Evolutionary conservation across 306 rosid genomes (phyloP).

Genomic region (Cajanus cajan): DNA sequence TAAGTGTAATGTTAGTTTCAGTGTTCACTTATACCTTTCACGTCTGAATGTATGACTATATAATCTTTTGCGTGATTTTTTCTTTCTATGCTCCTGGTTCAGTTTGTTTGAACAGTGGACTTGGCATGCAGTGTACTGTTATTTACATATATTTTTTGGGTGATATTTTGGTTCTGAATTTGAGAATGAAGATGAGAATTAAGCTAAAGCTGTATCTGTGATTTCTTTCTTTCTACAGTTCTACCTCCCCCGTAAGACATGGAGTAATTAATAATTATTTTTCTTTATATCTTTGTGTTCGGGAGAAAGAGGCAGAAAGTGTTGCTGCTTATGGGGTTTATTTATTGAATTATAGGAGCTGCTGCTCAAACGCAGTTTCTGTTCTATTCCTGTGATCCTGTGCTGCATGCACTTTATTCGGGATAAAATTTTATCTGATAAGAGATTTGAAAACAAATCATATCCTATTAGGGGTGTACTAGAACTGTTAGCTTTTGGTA

Average conservation of each 20-base stretch:
- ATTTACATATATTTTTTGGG: neutral
- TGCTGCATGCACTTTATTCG: slow-evolving; percentile 18
- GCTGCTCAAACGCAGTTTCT: slow-evolving; percentile 40
- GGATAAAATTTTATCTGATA: neutral
- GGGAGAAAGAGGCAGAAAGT: slow-evolving; percentile 84
- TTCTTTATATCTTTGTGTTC: slow-evolving; percentile 46
- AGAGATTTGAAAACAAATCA: neutral
- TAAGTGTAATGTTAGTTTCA: too few relatives aligned
- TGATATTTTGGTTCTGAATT: neutral
- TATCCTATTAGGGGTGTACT: neutral
- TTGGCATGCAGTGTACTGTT: slow-evolving; percentile 10
- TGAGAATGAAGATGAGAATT: neutral
- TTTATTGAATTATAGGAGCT: slow-evolving; percentile 19
- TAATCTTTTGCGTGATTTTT: neutral
- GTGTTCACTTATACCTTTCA: too few relatives aligned
- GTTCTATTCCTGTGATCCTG: slow-evolving; percentile 37
- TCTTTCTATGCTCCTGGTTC: neutral
- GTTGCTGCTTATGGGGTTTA: slow-evolving; percentile 20
- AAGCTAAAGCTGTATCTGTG: neutral
- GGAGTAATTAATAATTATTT: slow-evolving; percentile 18
- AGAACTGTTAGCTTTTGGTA: neutral
- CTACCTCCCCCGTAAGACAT: slow-evolving; percentile 3
- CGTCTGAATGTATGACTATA: neutral
- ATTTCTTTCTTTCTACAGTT: neutral
- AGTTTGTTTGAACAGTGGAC: slow-evolving; percentile 7